Conservation (phyloP, 148 eudicot species). For the Silene conica region DNA sequence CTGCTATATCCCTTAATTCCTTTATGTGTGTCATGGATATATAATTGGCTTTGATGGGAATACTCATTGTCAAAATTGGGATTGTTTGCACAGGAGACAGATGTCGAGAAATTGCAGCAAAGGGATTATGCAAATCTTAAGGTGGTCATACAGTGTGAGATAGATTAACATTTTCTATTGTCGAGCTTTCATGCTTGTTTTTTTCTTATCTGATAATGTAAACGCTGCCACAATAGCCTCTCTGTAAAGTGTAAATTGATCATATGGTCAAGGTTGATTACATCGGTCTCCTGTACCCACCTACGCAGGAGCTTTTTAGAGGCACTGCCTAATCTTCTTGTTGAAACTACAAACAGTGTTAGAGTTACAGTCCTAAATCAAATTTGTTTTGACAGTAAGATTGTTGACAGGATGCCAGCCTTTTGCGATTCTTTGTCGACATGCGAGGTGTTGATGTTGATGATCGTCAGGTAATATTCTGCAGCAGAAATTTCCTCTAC, state of each 20-base stretch:
- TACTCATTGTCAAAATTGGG: conserved; percentile 18
- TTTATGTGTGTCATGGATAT: neutral
- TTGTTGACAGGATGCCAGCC: conserved; percentile 88
- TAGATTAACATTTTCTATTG: conserved; percentile 12
- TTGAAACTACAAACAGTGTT: conserved; percentile 2
- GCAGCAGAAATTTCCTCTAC: neutral
- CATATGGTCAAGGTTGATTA: neutral
- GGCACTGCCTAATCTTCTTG: neutral
- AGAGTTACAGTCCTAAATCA: neutral
- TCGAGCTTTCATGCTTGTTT: conserved; percentile 7
- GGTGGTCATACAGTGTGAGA: conserved; percentile 35
- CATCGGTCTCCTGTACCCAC: neutral
- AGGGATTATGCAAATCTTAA: conserved; percentile 87
- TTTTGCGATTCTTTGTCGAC: conserved; percentile 91
- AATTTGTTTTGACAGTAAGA: conserved; percentile 13
- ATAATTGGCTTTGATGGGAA: neutral
- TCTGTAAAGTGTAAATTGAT: neutral
- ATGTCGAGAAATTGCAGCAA: conserved; percentile 92
- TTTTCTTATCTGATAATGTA: neutral
- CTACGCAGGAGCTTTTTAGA: neutral
- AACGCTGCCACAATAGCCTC: neutral
- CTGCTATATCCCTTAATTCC: neutral
- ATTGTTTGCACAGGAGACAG: conserved; percentile 68
- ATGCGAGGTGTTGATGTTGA: conserved; percentile 97
- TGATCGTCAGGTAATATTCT: conserved; percentile 81